Evolutionary conservation across 768 basidiomycete species (phyloP), one percentile per base, ranked within the genome.

Genomic region (Zangia roseola): DNA sequence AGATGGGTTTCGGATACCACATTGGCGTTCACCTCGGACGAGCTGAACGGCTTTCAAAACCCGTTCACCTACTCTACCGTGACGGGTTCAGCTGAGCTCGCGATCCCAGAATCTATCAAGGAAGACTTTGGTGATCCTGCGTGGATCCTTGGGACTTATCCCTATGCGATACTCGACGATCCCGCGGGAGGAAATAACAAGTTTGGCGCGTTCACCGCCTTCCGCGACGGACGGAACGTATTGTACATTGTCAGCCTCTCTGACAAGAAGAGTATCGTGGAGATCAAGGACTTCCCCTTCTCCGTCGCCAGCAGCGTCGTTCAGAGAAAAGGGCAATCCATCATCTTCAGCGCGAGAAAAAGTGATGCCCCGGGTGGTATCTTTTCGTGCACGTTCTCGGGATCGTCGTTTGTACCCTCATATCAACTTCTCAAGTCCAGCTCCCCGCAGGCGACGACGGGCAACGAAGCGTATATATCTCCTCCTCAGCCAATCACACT

Each of bases 21-120:
- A 5, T 69, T 91, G 33, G 68, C 86, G 39, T 89, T 83, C 67
- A 80, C 82, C 8, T 77, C 73, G 28, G 88, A 91, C 54, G 70
- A 73, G 45, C 23, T 50, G 23, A 78, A 80, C 14, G 86, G 84
- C 0, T 91, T 75, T 60, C 74, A 79, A 47, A 87, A 90, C 58
- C 84, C 89, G 0, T 88, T 80, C 76, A 72, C 59, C 20, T 83
- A 78, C 63, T 68, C 71, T 35, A 53, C 74, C 21, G 21, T 54
- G 4, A 58, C 69, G 6, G 66, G 68, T 14, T 62, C 66, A 9
- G 39, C 46, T 21, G 48, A 40, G 20, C 74, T 62, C 12, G 59
- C 53, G 20, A 45, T 85, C 31, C 53, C 70, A 4, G 42, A 60
- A 24, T 69, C 81, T 1, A 57, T 83, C 19, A 41, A 62, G 0